A percentile compares a stretch with the other conserved stretches of the same genome.
These are phyloP conservation scores for Scutellaria galericulata DNA, from an alignment of 257 asterid genomes.

Conservation along the genomic window DNA sequence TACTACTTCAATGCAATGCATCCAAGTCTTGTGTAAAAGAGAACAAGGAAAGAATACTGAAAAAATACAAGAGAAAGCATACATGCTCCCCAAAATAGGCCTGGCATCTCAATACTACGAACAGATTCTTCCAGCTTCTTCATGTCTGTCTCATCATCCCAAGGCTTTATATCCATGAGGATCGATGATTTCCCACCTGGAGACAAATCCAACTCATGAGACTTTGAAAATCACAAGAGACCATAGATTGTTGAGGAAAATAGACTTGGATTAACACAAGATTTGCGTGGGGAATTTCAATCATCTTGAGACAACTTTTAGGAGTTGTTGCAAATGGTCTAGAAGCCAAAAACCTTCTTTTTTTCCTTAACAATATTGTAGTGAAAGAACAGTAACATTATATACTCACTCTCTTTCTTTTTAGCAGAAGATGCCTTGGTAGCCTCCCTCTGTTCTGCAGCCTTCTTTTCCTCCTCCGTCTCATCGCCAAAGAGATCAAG, in stretches of 20 bases:
- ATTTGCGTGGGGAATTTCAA: not conserved
- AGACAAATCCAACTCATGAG: not conserved
- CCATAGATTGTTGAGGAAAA: not conserved
- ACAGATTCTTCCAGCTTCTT: constrained; percentile 89
- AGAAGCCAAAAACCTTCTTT: not conserved
- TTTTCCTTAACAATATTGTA: not conserved
- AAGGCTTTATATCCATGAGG: constrained; percentile 90
- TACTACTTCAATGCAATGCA: not conserved
- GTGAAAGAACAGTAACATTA: not conserved
- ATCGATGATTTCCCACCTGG: constrained; percentile 96
- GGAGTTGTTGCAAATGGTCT: not conserved
- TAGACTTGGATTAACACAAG: not conserved
- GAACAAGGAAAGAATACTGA: no score
- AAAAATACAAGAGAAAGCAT: constrained; percentile 33
- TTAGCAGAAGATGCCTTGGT: constrained; percentile 77
- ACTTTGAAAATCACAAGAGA: constrained; percentile 8
- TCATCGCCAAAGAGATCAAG: constrained; percentile 95
- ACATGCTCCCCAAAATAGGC: constrained; percentile 99
- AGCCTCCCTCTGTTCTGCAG: constrained; percentile 88
- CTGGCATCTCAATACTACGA: constrained; percentile 67
- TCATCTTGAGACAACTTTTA: not conserved
- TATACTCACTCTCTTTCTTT: constrained; percentile 94
- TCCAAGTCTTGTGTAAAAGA: not conserved
- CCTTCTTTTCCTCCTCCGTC: constrained; percentile 97
- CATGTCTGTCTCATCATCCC: constrained; percentile 99